Conservation (phyloP, 768 basidiomycete genomes). For the Gymnopilus junonius region DNA sequence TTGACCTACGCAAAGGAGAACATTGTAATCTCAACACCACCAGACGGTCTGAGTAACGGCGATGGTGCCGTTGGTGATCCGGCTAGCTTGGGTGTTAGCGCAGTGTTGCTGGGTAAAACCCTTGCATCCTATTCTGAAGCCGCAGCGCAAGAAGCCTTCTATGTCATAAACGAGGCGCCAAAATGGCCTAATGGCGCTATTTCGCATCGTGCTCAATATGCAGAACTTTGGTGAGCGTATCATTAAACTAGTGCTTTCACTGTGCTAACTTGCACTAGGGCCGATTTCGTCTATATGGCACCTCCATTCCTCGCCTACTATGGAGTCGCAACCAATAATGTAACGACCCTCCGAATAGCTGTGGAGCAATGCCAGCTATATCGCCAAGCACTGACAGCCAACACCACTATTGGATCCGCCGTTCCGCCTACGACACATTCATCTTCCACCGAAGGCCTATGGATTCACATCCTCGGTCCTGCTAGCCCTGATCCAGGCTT, state of each 20-base stretch:
- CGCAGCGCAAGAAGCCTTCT: conserved; percentile 35
- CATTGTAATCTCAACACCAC: conserved; percentile 38
- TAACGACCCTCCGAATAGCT: conserved; percentile 36
- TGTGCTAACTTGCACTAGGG: conserved; percentile 30
- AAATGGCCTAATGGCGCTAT: conserved; percentile 49
- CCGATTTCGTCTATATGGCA: conserved; percentile 56
- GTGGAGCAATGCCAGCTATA: conserved; percentile 45
- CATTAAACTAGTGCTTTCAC: background rate
- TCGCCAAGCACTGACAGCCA: conserved; percentile 37
- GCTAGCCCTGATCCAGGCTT: conserved; percentile 40
- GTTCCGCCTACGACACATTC: conserved; percentile 1
- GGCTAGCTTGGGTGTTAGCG: conserved; percentile 51
- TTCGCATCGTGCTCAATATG: conserved; percentile 41
- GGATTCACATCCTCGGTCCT: conserved; percentile 49
- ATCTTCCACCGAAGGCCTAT: conserved; percentile 27
- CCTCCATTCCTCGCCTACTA: conserved; percentile 56
- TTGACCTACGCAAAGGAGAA: conserved; percentile 44
- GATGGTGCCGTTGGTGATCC: conserved; percentile 51
- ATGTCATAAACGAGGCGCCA: conserved; percentile 38
- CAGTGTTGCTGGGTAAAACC: conserved; percentile 45
- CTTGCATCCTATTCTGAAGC: conserved; percentile 35
- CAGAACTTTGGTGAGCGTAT: conserved; percentile 46
- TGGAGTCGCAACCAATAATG: conserved; percentile 42
- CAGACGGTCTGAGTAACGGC: conserved; percentile 38
- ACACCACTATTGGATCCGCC: conserved; percentile 23